Percentiles rank a stretch among this genome's conserved stretches.
Conservation (phyloP, 176 grass and related monocot genomes). For the Oryza australiensis region DNA sequence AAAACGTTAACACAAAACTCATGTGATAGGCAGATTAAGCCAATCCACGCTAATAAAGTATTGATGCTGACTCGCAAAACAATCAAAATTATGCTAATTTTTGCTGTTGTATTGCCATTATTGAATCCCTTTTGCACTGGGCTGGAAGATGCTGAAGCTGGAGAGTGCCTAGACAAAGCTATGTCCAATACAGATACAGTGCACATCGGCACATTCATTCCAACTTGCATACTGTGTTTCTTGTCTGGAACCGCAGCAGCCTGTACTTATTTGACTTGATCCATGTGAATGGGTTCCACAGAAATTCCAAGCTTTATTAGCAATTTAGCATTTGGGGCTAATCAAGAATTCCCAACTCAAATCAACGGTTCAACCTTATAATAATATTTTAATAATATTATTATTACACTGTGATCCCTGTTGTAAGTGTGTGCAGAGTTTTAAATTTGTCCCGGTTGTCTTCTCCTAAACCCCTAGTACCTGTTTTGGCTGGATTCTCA, state of each 20-base stretch:
- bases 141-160: too few species aligned
- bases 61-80: too few species aligned
- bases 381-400: neutral
- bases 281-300: slow-evolving; percentile 6
- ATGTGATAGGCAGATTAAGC: too few species aligned
- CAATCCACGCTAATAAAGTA: too few species aligned
- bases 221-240: neutral
- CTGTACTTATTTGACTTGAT: slow-evolving; percentile 24
- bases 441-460: neutral
- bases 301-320: neutral
- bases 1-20: too few species aligned
- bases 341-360: neutral
- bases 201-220: neutral
- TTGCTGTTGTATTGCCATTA: too few species aligned
- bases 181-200: neutral
- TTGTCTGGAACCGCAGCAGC: neutral
- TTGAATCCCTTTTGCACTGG: too few species aligned
- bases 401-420: neutral
- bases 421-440: neutral
- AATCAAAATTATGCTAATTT: too few species aligned
- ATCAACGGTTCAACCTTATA: neutral
- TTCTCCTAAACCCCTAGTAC: neutral
- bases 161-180: neutral
- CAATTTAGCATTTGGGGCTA: neutral
- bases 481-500: neutral